phyloP scores from a whole-genome alignment of 345 rosid species.

The Bruguiera parviflora region DNA sequence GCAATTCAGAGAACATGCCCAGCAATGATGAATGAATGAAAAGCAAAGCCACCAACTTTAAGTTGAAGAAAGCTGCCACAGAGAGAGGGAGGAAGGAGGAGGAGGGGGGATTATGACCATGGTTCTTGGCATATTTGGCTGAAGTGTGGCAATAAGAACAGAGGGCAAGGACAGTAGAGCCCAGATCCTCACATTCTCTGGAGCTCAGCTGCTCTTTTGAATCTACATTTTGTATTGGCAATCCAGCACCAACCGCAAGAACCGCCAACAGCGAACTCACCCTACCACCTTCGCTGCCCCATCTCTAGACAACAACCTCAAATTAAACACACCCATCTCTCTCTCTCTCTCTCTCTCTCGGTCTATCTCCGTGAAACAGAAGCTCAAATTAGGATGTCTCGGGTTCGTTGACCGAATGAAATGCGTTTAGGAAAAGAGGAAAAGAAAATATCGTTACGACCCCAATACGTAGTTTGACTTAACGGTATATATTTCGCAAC shows the following conservation, averaged over 20 bases:
- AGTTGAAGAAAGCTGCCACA: too few species aligned
- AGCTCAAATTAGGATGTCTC: too few species aligned
- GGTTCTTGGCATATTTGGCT: constrained; percentile 82
- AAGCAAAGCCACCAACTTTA: too few species aligned
- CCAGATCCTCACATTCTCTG: constrained; percentile 79
- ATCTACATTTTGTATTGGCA: constrained; percentile 27
- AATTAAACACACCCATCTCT: neutral
- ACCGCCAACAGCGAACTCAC: neutral
- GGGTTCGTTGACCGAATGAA: too few species aligned
- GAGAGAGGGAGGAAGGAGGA: neutral
- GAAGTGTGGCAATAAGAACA: constrained; percentile 90
- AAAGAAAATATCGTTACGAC: too few species aligned
- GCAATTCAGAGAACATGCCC: too few species aligned
- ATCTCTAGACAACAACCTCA: neutral
- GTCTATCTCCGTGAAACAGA: too few species aligned
- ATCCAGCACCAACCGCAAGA: neutral
- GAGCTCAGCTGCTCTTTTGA: constrained; percentile 62
- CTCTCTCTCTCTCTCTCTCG: neutral
- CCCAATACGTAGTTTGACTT: too few species aligned
- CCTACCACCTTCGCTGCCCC: too few species aligned
- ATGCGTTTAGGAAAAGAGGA: too few species aligned
- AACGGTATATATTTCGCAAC: too few species aligned
- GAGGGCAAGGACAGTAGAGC: constrained; percentile 88
- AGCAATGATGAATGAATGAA: too few species aligned
- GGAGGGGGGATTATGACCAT: constrained; percentile 41